Evolutionary conservation across 2,329 filamentous ascomycete genomes (phyloP).

Genomic region (Corinectria fuckeliana): DNA sequence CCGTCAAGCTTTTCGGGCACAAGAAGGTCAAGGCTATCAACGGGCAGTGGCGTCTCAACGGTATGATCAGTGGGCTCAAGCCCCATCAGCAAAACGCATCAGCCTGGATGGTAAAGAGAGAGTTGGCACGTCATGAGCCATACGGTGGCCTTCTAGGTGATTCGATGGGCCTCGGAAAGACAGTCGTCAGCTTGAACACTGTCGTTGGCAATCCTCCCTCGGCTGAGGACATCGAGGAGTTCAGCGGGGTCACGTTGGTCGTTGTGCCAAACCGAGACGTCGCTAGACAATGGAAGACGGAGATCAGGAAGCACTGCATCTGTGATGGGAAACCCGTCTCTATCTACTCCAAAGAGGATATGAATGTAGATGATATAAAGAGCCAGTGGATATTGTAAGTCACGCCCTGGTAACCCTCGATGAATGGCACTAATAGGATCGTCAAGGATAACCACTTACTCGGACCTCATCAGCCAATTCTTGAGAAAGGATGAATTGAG

Average conservation of each 20-base stretch:
- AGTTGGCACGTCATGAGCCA: slow-evolving; percentile 47
- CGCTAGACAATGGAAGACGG: slow-evolving; percentile 38
- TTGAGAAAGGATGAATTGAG: background rate
- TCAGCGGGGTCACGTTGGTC: slow-evolving; percentile 45
- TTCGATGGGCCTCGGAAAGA: slow-evolving; percentile 71
- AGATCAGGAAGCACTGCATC: slow-evolving; percentile 39
- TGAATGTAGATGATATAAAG: no score
- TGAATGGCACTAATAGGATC: background rate
- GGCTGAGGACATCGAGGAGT: slow-evolving; percentile 44
- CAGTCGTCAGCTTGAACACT: slow-evolving; percentile 77
- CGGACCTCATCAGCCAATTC: slow-evolving; percentile 32
- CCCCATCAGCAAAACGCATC: slow-evolving; percentile 58
- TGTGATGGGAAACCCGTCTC: background rate
- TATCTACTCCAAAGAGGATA: slow-evolving; percentile 21
- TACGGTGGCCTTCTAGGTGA: slow-evolving; percentile 69
- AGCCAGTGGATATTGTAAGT: slow-evolving; percentile 19
- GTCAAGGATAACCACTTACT: slow-evolving; percentile 41
- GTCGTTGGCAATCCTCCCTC: slow-evolving; percentile 65
- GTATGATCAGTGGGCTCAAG: slow-evolving; percentile 43
- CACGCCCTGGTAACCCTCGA: background rate
- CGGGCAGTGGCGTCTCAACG: slow-evolving; percentile 20
- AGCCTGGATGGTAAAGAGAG: slow-evolving; percentile 61
- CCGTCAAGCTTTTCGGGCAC: slow-evolving; percentile 24
- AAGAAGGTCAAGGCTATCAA: slow-evolving; percentile 13
- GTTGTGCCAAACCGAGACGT: slow-evolving; percentile 37